phyloP scores from a whole-genome alignment of 1,139 yeast species.

The Geotrichum bryndzae region DNA sequence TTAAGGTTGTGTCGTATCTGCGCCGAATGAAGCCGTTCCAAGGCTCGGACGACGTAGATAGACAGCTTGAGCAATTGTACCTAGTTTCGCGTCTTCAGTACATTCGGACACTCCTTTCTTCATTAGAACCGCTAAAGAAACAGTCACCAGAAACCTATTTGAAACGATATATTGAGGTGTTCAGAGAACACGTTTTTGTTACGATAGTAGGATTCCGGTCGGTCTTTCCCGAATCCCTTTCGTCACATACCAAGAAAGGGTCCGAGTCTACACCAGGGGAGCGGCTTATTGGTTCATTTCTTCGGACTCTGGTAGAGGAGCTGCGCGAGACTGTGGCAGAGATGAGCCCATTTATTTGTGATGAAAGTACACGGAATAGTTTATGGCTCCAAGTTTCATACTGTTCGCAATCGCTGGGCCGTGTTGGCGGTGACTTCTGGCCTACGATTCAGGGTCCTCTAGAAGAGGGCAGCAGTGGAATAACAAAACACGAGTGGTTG shows the following conservation, averaged over 20 bases:
- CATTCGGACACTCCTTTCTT: conserved; percentile 43
- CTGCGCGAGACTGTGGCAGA: conserved; percentile 36
- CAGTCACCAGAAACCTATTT: conserved; percentile 55
- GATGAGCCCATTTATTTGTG: conserved; percentile 38
- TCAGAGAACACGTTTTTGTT: conserved; percentile 74
- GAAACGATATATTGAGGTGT: conserved; percentile 73
- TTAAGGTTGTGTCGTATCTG: conserved; percentile 72
- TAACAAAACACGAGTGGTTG: conserved; percentile 36
- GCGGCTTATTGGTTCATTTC: conserved; percentile 40
- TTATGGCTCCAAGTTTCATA: conserved; percentile 67
- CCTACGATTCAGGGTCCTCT: conserved; percentile 30
- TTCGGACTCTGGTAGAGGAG: conserved; percentile 36
- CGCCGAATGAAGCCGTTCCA: conserved; percentile 42
- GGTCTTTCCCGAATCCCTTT: conserved; percentile 44
- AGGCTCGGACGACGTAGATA: conserved; percentile 16
- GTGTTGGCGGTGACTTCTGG: conserved; percentile 64
- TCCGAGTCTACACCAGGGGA: conserved; percentile 25
- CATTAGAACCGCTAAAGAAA: conserved; percentile 49
- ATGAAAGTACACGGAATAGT: conserved; percentile 50
- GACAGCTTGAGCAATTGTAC: conserved; percentile 33
- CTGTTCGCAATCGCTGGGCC: conserved; percentile 66
- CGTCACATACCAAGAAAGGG: not conserved
- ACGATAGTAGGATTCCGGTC: conserved; percentile 62
- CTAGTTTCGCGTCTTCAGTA: conserved; percentile 35
- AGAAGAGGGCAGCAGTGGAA: conserved; percentile 18